Conservation (phyloP, 768 basidiomycete genomes). For the Hortiboletus campestris region DNA sequence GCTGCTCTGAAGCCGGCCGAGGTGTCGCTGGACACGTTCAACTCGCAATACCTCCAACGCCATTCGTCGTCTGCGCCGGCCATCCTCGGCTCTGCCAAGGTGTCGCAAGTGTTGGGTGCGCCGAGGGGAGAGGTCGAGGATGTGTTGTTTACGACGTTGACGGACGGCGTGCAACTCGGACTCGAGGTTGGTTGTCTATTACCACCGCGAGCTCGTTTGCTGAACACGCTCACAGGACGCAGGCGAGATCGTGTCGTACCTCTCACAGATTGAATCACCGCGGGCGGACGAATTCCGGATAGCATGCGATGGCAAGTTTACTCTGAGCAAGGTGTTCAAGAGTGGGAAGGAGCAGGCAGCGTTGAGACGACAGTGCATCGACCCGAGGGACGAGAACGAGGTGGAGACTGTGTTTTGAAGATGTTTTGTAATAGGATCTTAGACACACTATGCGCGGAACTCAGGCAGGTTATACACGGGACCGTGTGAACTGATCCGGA, state of each 20-base stretch:
- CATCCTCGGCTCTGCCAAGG: slow-evolving; percentile 65
- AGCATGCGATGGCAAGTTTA: slow-evolving; percentile 52
- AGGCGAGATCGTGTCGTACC: slow-evolving; percentile 44
- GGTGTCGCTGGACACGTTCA: slow-evolving; percentile 62
- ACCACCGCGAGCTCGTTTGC: background rate
- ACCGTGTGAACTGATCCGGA: slow-evolving; percentile 24
- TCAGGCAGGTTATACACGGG: slow-evolving; percentile 25
- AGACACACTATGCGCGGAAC: background rate
- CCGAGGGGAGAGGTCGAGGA: slow-evolving; percentile 61
- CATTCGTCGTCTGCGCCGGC: slow-evolving; percentile 50
- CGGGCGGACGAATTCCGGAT: slow-evolving; percentile 61
- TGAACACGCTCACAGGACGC: slow-evolving; percentile 46
- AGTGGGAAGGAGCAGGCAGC: slow-evolving; percentile 46
- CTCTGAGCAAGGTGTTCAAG: slow-evolving; percentile 68
- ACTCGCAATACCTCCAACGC: slow-evolving; percentile 71
- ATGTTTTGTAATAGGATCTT: too few species aligned
- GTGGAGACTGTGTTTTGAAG: slow-evolving; percentile 26
- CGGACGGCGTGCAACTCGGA: slow-evolving; percentile 41
- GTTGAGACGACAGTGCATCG: slow-evolving; percentile 32
- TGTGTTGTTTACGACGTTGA: slow-evolving; percentile 49
- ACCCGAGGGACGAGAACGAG: slow-evolving; percentile 20
- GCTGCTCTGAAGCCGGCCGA: slow-evolving; percentile 54
- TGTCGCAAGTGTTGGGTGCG: slow-evolving; percentile 43
- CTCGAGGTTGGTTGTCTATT: slow-evolving; percentile 41
- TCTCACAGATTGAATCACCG: slow-evolving; percentile 48